Base-by-base conservation (phyloP, 2,329 filamentous ascomycete genomes). In the Hymenoscyphus scutula region DNA sequence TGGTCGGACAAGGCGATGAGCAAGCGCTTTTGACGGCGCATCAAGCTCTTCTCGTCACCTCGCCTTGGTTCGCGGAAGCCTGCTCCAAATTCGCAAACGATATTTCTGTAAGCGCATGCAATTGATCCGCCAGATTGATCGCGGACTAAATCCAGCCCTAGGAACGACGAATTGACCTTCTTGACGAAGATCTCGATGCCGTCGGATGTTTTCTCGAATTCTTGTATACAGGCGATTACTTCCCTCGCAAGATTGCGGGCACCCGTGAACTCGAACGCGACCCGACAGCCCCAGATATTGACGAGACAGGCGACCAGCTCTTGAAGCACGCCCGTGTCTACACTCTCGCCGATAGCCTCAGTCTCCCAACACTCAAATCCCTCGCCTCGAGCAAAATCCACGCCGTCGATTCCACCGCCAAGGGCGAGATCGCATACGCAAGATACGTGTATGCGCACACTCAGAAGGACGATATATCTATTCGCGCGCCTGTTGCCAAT, bases 351-450 rank as follows among this genome's bases (percentile, higher is more conserved):
- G 89, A 92, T 71, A 92, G 89, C 76, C 87, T 95, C 65, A 84
- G 86, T 48, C 78, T 92, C 56, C 77, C 81, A 0, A 79, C 80
- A 10, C 85, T 97, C 66, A 91, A 90, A 76, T 84, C 82, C 19
- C 86, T 97, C 30, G 89, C 92, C 2, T 90, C 90, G 74, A 87
- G 85, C 74, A 97, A 97, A 81, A 97, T 97, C 71, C 92, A 97
- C 80, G 91, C 91, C 75, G 90, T 96, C 71, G 89, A 92, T 73
- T 91, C 89, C 53, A 96, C 90, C 0, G 91, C 92, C 38, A 89
- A 89, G 77, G 93, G 92, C 75, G 93, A 97, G 80, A 93, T 97
- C 73, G 86, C 88, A 29, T 97, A 97, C 76, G 93, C 93, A 8
- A 87, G 92, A 74, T 97, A 92, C 78, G 90, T 96, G 34, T 97